Base-by-base conservation (phyloP, 495 filamentous ascomycete genomes). In the Daldinia grandis region DNA sequence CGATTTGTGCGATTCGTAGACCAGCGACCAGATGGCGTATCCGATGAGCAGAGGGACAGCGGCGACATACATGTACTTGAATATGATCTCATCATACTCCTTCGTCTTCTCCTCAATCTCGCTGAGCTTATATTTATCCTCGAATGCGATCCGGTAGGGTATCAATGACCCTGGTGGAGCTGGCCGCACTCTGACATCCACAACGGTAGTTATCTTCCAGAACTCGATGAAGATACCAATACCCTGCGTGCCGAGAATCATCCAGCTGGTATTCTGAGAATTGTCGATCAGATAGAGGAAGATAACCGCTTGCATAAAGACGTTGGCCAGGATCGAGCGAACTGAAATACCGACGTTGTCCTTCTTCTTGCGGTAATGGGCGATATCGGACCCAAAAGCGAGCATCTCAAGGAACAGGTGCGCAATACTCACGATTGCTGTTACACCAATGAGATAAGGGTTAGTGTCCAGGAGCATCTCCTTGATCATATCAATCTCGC, bases 321-420 rank as follows among this genome's bases (percentile, higher is more conserved):
- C 95, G 75, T 98, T 99, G 68, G 92, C 95, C 42, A 99, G 84
- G 75, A 99, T 99, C 8, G 96, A 96, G 37, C 95, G 92, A 47
- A 99, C 91, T 7, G 93, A 97, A 28, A 97, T 93, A 60, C 95
- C 95, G 35, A 99, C 93, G 57, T 95, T 92, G 83, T 98, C 96
- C 83, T 99, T 99, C 92, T 99, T 99, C 82, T 98, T 97, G 73
- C 93, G 92, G 87, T 95, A 99, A 80, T 99, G 95, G 27, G 93
- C 88, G 74, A 99, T 97, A 77, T 99, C 95, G 78, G 91, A 97
- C 71, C 97, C 97, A 83, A 99, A 99, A 5, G 95, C 96, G 17
- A 99, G 88, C 72, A 90, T 93, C 79, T 99, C 95, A 70, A 99
- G 97, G 53, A 99, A 79, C 87, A 96, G 95, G 81, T 99, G 95